Conservation (phyloP, 164 flowering plant species). For the Nymphaea colorata region DNA sequence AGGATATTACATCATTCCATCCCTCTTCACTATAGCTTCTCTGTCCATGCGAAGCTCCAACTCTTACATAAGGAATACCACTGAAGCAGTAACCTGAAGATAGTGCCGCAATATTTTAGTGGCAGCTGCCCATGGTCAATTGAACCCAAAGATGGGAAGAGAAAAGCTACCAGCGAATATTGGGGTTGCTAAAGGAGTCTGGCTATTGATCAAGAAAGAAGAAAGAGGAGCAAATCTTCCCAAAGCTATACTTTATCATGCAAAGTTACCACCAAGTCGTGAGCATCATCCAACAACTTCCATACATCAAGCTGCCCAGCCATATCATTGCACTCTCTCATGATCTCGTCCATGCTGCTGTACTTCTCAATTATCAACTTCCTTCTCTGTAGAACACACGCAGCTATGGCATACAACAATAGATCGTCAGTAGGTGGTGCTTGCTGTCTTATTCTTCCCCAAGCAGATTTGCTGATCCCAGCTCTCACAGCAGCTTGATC, state of each 20-base stretch:
- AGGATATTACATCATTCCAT: no score
- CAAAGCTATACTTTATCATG: conserved; percentile 53
- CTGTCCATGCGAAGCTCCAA: no score
- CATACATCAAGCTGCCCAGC: conserved; percentile 89
- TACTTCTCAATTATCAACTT: conserved; percentile 80
- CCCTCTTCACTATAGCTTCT: no score
- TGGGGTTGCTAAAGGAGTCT: no score
- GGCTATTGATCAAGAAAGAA: no score
- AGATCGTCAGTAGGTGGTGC: conserved; percentile 84
- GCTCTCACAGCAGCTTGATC: conserved; percentile 91
- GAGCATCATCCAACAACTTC: conserved; percentile 94
- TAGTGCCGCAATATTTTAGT: no score
- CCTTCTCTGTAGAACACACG: conserved; percentile 77
- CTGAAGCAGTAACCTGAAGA: no score
- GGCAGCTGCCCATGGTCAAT: no score
- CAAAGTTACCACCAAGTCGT: conserved; percentile 67
- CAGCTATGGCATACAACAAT: conserved; percentile 86
- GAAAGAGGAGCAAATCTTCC: background rate
- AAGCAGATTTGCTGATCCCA: conserved; percentile 71
- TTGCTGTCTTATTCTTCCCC: conserved; percentile 71
- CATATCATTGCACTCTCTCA: conserved; percentile 90
- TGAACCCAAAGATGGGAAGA: no score
- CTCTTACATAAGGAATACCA: no score
- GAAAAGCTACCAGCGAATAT: no score
- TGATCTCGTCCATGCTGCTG: conserved; percentile 87